Evolutionary conservation across 78 protist species (phyloP).

Genomic region (Dictyostelium purpureum): DNA sequence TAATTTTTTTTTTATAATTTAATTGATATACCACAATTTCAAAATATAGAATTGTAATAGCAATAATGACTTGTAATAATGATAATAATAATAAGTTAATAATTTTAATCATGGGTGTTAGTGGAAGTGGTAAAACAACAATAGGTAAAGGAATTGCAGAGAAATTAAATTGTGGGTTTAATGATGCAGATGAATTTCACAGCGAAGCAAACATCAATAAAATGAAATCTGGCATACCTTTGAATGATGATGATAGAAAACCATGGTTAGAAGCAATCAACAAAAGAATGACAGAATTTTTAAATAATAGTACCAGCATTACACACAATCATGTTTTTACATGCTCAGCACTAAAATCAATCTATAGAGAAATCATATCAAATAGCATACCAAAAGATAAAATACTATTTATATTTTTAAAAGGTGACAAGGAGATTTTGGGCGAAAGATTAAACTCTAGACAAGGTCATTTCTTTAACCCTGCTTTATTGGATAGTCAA

Average conservation of each 20-base stretch:
- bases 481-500: slow-evolving; percentile 26
- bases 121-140: slow-evolving; percentile 27
- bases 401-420: slow-evolving; percentile 1
- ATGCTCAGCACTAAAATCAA: slow-evolving; percentile 58
- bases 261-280: slow-evolving; percentile 60
- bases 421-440: slow-evolving; percentile 3
- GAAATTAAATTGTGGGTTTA: neutral
- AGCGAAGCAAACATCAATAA: slow-evolving; percentile 11
- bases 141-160: neutral
- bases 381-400: neutral
- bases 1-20: no score
- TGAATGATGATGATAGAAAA: slow-evolving; percentile 51
- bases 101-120: neutral
- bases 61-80: no score
- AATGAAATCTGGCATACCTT: slow-evolving; percentile 44
- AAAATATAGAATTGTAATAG: no score
- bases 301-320: neutral
- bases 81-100: no score
- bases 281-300: slow-evolving; percentile 2
- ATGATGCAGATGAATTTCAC: slow-evolving; percentile 48
- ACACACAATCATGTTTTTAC: slow-evolving; percentile 4
- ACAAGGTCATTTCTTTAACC: slow-evolving; percentile 24
- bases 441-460: neutral
- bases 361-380: slow-evolving; percentile 12
- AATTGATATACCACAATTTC: no score